These are phyloP conservation scores for Bipolaris bicolor DNA, from an alignment of 2,329 filamentous ascomycete species.

Conservation along the genomic window DNA sequence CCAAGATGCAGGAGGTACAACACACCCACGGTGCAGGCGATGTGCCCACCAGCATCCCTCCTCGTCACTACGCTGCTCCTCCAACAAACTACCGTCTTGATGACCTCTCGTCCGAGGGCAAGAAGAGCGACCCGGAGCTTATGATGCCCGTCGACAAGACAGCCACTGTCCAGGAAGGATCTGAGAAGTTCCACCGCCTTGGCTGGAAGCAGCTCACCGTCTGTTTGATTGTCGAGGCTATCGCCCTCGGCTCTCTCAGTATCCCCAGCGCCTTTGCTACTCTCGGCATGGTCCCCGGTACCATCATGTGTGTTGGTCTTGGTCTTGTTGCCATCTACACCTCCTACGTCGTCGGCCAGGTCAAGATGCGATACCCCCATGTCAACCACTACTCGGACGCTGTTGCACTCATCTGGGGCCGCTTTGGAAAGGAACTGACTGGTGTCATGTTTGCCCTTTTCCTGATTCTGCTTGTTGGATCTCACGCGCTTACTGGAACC, in stretches of 20 bases:
- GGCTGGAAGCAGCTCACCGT: constrained; percentile 60
- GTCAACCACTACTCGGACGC: constrained; percentile 73
- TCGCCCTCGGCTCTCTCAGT: constrained; percentile 56
- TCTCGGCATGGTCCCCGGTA: constrained; percentile 55
- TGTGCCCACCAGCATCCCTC: constrained; percentile 3
- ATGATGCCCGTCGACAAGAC: constrained; percentile 39
- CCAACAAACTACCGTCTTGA: constrained; percentile 31
- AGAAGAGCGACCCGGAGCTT: constrained; percentile 45
- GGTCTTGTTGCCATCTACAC: constrained; percentile 67
- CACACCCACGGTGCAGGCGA: constrained; percentile 3
- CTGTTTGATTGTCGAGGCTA: constrained; percentile 59
- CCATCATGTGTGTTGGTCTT: constrained; percentile 55
- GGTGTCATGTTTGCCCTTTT: constrained; percentile 61
- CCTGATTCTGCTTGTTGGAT: constrained; percentile 67
- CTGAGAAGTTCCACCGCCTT: constrained; percentile 50
- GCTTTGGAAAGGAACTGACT: constrained; percentile 55
- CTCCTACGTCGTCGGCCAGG: constrained; percentile 66
- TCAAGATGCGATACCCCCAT: constrained; percentile 64
- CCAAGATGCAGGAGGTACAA: constrained; percentile 26
- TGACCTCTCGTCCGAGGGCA: constrained; percentile 33
- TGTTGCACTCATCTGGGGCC: constrained; percentile 67
- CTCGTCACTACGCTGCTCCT: constrained; percentile 19
- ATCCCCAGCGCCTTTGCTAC: constrained; percentile 55
- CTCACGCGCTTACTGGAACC: constrained; percentile 72
- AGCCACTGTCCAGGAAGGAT: constrained; percentile 44